Evolutionary conservation across 805 yeast genomes (phyloP).

Genomic region (Yarrowia sp.): DNA sequence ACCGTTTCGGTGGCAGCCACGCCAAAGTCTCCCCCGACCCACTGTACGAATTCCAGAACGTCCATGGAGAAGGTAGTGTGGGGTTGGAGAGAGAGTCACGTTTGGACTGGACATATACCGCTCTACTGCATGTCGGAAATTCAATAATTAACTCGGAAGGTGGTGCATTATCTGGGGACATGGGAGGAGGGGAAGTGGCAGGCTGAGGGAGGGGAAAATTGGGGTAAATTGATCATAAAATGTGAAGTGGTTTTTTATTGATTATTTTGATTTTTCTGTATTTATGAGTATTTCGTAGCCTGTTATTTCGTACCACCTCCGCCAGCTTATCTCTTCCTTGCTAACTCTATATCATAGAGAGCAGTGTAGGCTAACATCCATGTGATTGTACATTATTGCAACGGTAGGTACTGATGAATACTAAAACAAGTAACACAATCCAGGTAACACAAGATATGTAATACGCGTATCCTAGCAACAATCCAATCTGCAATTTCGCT

Average conservation of each 20-base stretch:
- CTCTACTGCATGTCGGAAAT: background rate
- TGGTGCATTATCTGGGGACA: background rate
- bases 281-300: background rate
- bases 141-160: background rate
- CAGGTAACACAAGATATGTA: no score
- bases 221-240: background rate
- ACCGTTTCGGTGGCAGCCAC: background rate
- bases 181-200: background rate
- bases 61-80: background rate
- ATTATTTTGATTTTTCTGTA: background rate
- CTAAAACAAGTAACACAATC: no score
- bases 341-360: background rate
- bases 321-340: background rate
- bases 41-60: constrained; percentile 22
- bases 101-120: no score
- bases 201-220: background rate
- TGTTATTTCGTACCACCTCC: background rate
- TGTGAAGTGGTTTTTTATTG: no score
- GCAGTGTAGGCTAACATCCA: no score
- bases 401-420: no score
- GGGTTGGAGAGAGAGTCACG: no score
- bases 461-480: no score
- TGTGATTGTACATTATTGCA: no score
- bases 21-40: constrained; percentile 23
- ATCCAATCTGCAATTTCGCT: no score